Evolutionary conservation across 169 alveolate genomes (phyloP).

Genomic region (Plasmodium cynomolgi): DNA sequence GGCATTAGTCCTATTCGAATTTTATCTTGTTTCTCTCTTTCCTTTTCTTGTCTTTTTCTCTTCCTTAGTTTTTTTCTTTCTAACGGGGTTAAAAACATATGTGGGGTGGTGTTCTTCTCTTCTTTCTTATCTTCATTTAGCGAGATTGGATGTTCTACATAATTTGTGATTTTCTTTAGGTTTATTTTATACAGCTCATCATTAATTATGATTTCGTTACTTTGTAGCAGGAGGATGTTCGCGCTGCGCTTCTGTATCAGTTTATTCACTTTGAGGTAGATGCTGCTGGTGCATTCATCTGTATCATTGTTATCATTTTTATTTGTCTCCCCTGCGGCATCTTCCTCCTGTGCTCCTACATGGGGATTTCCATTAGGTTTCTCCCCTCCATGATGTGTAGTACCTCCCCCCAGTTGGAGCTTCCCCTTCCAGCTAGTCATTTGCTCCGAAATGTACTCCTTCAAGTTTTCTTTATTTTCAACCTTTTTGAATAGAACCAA

Average conservation of each 20-base stretch:
- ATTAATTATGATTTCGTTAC: conserved; percentile 29
- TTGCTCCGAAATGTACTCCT: conserved; percentile 52
- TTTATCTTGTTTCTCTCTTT: conserved; percentile 89
- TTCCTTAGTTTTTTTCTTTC: conserved; percentile 88
- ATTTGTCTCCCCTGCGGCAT: background rate
- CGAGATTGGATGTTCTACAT: conserved; percentile 90
- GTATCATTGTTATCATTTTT: background rate
- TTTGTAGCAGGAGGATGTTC: conserved; percentile 64
- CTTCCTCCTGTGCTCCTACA: background rate
- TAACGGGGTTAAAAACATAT: conserved; percentile 84
- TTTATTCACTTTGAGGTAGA: conserved; percentile 2
- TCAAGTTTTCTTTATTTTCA: conserved; percentile 34
- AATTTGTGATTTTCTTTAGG: conserved; percentile 79
- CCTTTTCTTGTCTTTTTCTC: conserved; percentile 89
- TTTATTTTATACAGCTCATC: conserved; percentile 73
- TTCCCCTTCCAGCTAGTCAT: conserved; percentile 19
- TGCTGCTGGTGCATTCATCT: background rate
- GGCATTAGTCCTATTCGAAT: conserved; percentile 91
- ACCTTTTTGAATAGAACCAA: conserved; percentile 24
- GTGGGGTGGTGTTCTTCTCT: conserved; percentile 67
- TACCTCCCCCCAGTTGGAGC: background rate
- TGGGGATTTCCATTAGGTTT: background rate
- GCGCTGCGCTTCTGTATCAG: conserved; percentile 24
- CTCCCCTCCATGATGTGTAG: background rate
- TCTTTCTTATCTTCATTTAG: conserved; percentile 82